A percentile compares a stretch with the other conserved stretches of the same genome.
Evolutionary conservation across 2,329 filamentous ascomycete genomes (phyloP).

Genomic region (Polychaeton citri): DNA sequence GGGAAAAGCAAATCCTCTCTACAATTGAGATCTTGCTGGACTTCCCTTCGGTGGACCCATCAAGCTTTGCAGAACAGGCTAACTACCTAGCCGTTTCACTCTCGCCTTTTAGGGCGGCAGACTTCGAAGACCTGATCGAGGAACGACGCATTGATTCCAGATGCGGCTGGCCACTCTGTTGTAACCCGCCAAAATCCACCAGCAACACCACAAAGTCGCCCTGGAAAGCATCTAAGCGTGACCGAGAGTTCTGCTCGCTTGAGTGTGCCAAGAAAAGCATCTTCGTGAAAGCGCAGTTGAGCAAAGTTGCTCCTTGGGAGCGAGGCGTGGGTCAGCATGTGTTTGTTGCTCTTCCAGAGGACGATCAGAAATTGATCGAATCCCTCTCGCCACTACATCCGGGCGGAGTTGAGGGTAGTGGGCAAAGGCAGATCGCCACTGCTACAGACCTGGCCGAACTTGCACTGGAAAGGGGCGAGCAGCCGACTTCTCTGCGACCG

Average conservation of each 20-base stretch:
- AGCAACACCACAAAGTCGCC: conserved; percentile 40
- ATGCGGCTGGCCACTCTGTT: conserved; percentile 78
- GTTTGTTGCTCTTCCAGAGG: background rate
- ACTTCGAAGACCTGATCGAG: conserved; percentile 78
- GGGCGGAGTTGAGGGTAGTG: conserved; percentile 15
- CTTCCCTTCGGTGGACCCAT: conserved; percentile 32
- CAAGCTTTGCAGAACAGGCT: conserved; percentile 40
- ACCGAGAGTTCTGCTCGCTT: conserved; percentile 79
- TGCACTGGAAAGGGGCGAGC: conserved; percentile 32
- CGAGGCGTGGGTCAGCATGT: conserved; percentile 27
- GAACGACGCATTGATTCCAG: conserved; percentile 74
- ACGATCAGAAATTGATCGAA: background rate
- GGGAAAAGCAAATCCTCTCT: conserved; percentile 60
- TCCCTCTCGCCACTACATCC: background rate
- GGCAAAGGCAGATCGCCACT: background rate
- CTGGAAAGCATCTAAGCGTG: conserved; percentile 55
- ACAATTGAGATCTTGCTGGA: conserved; percentile 59
- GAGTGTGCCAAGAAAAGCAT: conserved; percentile 66
- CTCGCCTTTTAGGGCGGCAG: conserved; percentile 64
- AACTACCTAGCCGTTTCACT: conserved; percentile 48
- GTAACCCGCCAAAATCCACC: conserved; percentile 40
- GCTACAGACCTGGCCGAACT: conserved; percentile 21
- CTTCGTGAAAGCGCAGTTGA: conserved; percentile 80
- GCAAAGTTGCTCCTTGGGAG: conserved; percentile 75
- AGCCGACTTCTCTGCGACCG: conserved; percentile 13